Conservation (phyloP, 192 early-diverging fungal genomes). For the Coemansia sp. region DNA sequence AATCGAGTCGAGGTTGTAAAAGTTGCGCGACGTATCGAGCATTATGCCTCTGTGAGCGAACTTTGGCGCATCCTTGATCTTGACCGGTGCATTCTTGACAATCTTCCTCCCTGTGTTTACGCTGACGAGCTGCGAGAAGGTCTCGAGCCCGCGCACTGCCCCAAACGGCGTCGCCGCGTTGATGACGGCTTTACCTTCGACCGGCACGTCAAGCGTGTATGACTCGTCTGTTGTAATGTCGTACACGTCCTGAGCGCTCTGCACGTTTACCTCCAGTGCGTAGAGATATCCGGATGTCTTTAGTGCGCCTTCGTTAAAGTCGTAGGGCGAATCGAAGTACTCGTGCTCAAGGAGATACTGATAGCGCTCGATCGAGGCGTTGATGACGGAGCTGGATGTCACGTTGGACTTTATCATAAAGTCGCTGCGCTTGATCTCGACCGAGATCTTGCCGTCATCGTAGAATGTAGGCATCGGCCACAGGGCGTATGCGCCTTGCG, state of each 20-base stretch:
- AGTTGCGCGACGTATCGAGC: slow-evolving; percentile 72
- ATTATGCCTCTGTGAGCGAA: slow-evolving; percentile 70
- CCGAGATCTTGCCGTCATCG: slow-evolving; percentile 48
- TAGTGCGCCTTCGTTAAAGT: slow-evolving; percentile 46
- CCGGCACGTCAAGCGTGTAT: slow-evolving; percentile 63
- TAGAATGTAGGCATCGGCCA: slow-evolving; percentile 43
- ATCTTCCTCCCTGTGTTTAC: slow-evolving; percentile 52
- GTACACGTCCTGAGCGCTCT: slow-evolving; percentile 52
- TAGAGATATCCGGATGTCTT: slow-evolving; percentile 42
- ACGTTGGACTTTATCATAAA: slow-evolving; percentile 64
- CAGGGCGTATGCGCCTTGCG: slow-evolving; percentile 6
- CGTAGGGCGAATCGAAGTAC: slow-evolving; percentile 55
- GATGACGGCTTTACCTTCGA: slow-evolving; percentile 56
- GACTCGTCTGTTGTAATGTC: slow-evolving; percentile 67
- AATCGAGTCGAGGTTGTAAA: slow-evolving; percentile 61
- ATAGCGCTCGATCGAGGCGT: slow-evolving; percentile 60
- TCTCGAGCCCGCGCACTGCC: slow-evolving; percentile 70
- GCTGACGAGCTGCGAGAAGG: slow-evolving; percentile 73
- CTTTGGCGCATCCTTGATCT: slow-evolving; percentile 61
- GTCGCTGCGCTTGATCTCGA: slow-evolving; percentile 56
- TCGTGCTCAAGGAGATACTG: slow-evolving; percentile 57
- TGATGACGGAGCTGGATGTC: slow-evolving; percentile 56
- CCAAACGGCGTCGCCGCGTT: slow-evolving; percentile 64
- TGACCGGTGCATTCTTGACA: slow-evolving; percentile 59
- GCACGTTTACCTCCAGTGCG: slow-evolving; percentile 50